These are phyloP conservation scores for Gliomastix tumulicola DNA, from an alignment of 2,329 filamentous ascomycete genomes.

Conservation along the genomic window DNA sequence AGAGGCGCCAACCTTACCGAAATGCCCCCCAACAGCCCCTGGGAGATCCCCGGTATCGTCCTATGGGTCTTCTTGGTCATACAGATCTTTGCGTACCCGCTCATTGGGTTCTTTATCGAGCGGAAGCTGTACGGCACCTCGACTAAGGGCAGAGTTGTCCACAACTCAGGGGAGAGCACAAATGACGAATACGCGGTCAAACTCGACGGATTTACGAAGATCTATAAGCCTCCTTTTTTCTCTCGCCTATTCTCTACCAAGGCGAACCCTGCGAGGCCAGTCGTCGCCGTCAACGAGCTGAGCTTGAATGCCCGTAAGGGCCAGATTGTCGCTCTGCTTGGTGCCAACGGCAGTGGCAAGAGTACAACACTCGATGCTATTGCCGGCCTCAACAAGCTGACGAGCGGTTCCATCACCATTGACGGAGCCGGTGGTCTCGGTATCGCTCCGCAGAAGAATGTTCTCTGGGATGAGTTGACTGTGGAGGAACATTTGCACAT, in stretches of 20 bases:
- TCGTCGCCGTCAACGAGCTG: constrained; percentile 72
- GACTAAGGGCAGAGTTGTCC: constrained; percentile 50
- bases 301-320: constrained; percentile 66
- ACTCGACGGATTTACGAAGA: constrained; percentile 68
- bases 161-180: constrained; percentile 10
- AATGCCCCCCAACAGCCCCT: constrained; percentile 57
- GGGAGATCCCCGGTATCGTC: constrained; percentile 63
- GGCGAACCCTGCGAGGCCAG: constrained; percentile 43
- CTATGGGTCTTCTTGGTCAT: constrained; percentile 72
- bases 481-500: constrained; percentile 79
- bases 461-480: constrained; percentile 84
- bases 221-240: constrained; percentile 62
- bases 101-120: constrained; percentile 71
- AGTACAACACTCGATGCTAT: constrained; percentile 85
- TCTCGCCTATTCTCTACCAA: constrained; percentile 39
- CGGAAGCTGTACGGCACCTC: constrained; percentile 68
- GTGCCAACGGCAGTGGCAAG: constrained; percentile 87
- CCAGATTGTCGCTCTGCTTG: constrained; percentile 79
- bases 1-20: constrained; percentile 53
- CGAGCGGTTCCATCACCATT: constrained; percentile 69
- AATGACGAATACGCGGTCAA: constrained; percentile 51
- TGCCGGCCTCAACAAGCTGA: constrained; percentile 72
- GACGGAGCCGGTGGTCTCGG: constrained; percentile 75
- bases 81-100: constrained; percentile 71
- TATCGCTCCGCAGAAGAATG: constrained; percentile 88